Conservation (phyloP, 331 rosid species). For the Cydonia oblonga region DNA sequence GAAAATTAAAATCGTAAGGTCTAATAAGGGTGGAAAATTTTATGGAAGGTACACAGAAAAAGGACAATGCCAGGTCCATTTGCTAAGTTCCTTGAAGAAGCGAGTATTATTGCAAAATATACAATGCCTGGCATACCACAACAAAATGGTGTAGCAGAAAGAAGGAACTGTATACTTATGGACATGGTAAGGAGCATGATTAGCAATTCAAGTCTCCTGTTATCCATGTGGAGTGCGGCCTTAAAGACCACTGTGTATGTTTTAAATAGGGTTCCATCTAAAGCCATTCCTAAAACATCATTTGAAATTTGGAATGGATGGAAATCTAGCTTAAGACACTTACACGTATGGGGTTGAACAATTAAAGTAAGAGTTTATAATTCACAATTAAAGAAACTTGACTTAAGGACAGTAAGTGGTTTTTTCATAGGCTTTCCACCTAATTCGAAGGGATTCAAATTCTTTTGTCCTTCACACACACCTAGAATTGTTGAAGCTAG, state of each 20-base stretch:
- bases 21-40: not conserved
- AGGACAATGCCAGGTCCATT: not conserved
- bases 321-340: not conserved
- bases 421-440: not conserved
- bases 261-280: not conserved
- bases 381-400: not conserved
- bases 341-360: too few species aligned
- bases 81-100: not conserved
- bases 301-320: not conserved
- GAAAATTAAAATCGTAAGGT: not conserved
- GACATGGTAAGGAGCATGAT: not conserved
- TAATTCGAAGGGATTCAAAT: not conserved
- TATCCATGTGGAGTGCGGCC: not conserved
- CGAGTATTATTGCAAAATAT: not conserved
- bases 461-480: not conserved
- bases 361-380: not conserved
- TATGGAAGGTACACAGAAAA: not conserved
- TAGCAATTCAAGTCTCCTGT: not conserved
- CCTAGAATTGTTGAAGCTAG: not conserved
- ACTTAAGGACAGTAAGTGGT: not conserved
- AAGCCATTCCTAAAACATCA: not conserved
- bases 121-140: not conserved
- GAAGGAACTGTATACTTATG: not conserved
- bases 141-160: not conserved
- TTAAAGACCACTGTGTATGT: not conserved